These are phyloP conservation scores for Saccharomyces pastorianus DNA, from an alignment of 1,139 yeast genomes.

Conservation along the genomic window DNA sequence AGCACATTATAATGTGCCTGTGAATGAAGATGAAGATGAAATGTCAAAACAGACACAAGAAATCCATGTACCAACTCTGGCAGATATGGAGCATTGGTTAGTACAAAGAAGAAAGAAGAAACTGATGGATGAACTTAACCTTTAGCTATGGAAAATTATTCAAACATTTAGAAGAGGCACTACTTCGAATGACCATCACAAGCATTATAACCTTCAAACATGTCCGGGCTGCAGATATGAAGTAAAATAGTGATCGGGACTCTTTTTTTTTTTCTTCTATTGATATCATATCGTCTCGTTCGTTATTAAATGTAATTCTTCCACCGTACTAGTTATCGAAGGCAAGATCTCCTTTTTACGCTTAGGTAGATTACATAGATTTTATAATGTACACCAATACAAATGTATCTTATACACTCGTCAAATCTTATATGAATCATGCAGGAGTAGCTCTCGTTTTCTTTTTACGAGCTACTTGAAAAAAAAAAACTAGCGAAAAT, in stretches of 20 bases:
- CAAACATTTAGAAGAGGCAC: neutral
- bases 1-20: constrained; percentile 2
- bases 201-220: neutral
- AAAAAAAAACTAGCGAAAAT: neutral
- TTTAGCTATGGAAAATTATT: neutral
- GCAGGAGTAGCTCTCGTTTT: neutral
- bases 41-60: neutral
- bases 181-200: neutral
- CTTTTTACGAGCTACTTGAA: neutral
- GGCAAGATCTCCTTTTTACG: neutral
- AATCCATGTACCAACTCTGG: neutral
- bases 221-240: neutral
- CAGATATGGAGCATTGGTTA: constrained; percentile 1
- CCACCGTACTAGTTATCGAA: neutral
- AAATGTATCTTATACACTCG: neutral
- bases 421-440: neutral
- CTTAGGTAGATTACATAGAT: neutral
- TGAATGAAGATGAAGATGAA: neutral
- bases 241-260: neutral
- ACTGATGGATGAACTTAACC: constrained; percentile 2
- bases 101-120: constrained; percentile 3
- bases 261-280: neutral
- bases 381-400: neutral
- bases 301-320: neutral
- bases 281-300: neutral